Base-by-base conservation (phyloP, 306 rosid species). In the Prunus mume region DNA sequence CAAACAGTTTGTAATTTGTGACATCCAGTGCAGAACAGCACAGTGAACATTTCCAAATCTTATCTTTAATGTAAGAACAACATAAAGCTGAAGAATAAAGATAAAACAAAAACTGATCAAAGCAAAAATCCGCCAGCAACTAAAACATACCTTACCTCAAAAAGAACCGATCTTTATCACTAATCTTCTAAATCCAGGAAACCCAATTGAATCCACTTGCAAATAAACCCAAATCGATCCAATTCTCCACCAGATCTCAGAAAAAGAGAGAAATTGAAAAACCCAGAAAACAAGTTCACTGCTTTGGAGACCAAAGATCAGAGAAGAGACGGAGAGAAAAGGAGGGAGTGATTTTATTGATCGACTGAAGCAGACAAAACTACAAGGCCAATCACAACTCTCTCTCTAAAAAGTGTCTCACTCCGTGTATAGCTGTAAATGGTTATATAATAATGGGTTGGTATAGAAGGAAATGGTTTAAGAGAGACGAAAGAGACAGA, bases 401-500 rank as follows among this genome's bases (percentile, higher is more conserved):
- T 71, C 79, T 78, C 67, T 25, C 72, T 78, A 28, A 6, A 45
- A 43, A 68, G 76, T 41, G 68, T 68, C 50, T 20, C 76, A 17
- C 50, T 54, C 83, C 73, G 57, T 69, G 70, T 72, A 56, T 85
- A 87, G 91, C 93, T 87, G 96, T 83, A 81, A 79, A 77, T 76
- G 71, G 74, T 77, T 85, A 82, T 34, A 71, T 22, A 60, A 20
- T 19, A 75, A 19, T 50, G 60, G 22, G 24, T 20, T 5, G 34
- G 15, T 22, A 10, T 2, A 14, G 62, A 57, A 19, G 27, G 38
- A 78, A 77, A 82, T 76, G 83, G 79, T 83, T 78, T 86, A 2
- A 47, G 34, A 67, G 30, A 45, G 78, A 85, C 78, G 93, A 89
- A 91, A 91, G 90, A 38, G 97, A 86, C 93, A 72, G 70, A 64